These are phyloP conservation scores for Rhizopogon roseolus DNA, from an alignment of 768 basidiomycete genomes.

Conservation along the genomic window DNA sequence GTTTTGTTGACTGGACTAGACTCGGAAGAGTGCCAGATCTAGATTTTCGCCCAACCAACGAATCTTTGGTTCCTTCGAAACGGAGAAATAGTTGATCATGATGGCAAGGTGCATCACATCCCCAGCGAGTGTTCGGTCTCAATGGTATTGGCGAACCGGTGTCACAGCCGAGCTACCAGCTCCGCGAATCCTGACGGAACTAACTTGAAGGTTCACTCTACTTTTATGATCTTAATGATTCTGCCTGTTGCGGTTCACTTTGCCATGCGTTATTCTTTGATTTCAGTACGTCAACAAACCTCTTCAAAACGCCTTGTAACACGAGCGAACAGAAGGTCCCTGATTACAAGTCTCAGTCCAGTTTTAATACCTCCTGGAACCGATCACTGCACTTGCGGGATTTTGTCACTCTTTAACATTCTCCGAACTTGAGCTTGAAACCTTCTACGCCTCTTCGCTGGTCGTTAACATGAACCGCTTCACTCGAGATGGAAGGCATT, in stretches of 20 bases:
- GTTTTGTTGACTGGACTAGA: constrained; percentile 37
- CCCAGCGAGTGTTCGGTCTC: constrained; percentile 26
- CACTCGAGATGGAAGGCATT: constrained; percentile 18
- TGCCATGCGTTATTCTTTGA: constrained; percentile 27
- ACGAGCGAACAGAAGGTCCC: constrained; percentile 9
- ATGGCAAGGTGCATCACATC: constrained; percentile 7
- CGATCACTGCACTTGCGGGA: constrained; percentile 19
- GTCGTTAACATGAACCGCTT: constrained; percentile 24
- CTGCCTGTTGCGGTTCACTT: constrained; percentile 20
- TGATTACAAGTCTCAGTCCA: constrained; percentile 17
- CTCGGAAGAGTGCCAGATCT: constrained; percentile 30
- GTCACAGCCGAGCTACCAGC: constrained; percentile 24
- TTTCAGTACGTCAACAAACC: constrained; percentile 22
- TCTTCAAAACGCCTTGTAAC: constrained; percentile 20
- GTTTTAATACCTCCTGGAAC: constrained; percentile 21
- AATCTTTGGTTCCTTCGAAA: constrained; percentile 45
- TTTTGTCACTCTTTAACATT: constrained; percentile 1
- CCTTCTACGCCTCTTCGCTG: constrained; percentile 9
- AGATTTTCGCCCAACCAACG: constrained; percentile 28
- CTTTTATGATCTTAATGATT: constrained; percentile 28
- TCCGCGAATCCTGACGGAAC: constrained; percentile 27
- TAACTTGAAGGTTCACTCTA: constrained; percentile 16
- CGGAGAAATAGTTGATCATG: constrained; percentile 41
- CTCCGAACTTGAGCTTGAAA: not conserved
- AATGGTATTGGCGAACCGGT: constrained; percentile 23